Percentiles rank a stretch among this genome's conserved stretches.
Conservation (phyloP, 345 rosid genomes). For the Rhodamnia argentea region DNA sequence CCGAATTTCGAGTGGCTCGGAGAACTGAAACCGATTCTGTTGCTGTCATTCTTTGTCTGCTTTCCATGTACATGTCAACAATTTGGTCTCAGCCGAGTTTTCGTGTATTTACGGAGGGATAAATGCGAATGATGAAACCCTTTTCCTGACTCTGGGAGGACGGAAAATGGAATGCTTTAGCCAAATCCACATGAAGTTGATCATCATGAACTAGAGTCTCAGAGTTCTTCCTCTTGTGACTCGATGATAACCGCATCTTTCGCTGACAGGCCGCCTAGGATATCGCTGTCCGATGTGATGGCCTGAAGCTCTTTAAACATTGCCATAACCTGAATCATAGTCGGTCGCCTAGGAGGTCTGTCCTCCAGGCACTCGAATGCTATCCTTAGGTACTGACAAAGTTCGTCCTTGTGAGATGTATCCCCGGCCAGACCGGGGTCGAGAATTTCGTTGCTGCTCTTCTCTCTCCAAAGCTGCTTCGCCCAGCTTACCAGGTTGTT, state of each 20-base stretch:
- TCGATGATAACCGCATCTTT: constrained; percentile 58
- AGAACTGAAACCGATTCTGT: neutral
- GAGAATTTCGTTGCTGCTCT: constrained; percentile 45
- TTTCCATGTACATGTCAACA: neutral
- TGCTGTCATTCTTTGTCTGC: neutral
- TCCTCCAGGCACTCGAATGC: constrained; percentile 93
- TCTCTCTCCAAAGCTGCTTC: constrained; percentile 68
- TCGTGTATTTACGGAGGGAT: neutral
- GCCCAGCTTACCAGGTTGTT: constrained; percentile 98
- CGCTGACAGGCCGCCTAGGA: constrained; percentile 57
- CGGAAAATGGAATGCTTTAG: neutral
- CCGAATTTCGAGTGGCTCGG: neutral
- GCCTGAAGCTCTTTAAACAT: constrained; percentile 89
- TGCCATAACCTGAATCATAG: constrained; percentile 96
- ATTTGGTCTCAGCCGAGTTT: neutral
- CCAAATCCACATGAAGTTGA: neutral
- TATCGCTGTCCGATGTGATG: constrained; percentile 58
- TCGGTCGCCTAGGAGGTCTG: constrained; percentile 73
- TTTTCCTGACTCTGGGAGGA: neutral
- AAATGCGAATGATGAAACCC: neutral
- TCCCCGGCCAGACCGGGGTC: constrained; percentile 45
- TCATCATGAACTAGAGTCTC: neutral
- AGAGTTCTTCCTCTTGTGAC: constrained; percentile 35
- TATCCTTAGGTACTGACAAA: constrained; percentile 56
- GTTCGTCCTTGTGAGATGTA: constrained; percentile 41